Conservation (phyloP, 176 grass and related monocot genomes). For the Cocos nucifera region DNA sequence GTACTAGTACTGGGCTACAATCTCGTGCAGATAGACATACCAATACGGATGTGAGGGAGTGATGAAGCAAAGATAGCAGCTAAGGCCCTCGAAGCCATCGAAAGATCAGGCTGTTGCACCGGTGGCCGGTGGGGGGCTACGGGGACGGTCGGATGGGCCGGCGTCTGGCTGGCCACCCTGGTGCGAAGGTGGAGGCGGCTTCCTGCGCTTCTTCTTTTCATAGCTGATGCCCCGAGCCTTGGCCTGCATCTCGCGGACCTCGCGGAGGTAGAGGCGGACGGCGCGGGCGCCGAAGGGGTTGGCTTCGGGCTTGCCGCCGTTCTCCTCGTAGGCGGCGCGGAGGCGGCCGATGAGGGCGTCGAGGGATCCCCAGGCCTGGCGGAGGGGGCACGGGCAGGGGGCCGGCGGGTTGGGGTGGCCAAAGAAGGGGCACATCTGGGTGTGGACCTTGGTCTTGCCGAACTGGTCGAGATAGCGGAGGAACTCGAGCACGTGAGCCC, state of each 20-base stretch:
- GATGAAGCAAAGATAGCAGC: no score
- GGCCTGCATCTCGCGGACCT: constrained; percentile 16
- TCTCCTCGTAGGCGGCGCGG: constrained; percentile 15
- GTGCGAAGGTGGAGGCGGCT: not conserved
- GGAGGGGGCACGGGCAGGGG: constrained; percentile 9
- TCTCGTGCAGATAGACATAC: no score
- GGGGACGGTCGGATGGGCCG: no score
- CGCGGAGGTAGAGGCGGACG: constrained; percentile 12
- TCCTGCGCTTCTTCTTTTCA: constrained; percentile 17
- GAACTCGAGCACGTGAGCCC: constrained; percentile 17
- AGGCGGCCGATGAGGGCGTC: constrained; percentile 21
- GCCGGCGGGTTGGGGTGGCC: constrained; percentile 13
- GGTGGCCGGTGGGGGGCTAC: no score
- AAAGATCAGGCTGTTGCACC: no score
- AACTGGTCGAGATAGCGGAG: constrained; percentile 16
- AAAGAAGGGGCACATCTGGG: constrained; percentile 17
- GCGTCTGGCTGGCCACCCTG: no score
- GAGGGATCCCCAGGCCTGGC: constrained; percentile 16
- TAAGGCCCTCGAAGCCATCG: no score
- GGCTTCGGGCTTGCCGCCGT: constrained; percentile 11
- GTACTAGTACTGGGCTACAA: no score
- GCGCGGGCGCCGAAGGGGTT: constrained; percentile 17
- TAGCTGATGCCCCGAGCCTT: constrained; percentile 16
- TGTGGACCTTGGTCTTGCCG: constrained; percentile 14
- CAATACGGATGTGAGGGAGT: no score